Conservation (phyloP, 1,284 basidiomycete species). For the Trichosporon asahii region DNA sequence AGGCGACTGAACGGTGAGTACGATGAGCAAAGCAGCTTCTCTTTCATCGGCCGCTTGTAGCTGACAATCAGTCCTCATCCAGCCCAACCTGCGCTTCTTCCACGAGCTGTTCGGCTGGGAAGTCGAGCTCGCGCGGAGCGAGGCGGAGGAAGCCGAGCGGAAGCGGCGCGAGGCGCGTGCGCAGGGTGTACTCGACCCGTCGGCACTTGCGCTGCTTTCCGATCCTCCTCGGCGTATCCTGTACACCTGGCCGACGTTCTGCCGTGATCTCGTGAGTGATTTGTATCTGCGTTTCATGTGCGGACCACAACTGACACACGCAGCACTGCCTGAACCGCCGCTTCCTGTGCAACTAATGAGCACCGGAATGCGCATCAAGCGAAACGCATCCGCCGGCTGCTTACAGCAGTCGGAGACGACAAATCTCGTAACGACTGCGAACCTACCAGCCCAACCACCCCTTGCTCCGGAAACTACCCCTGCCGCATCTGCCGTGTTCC, state of each 20-base stretch:
- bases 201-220: conserved; percentile 28
- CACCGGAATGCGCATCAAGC: background rate
- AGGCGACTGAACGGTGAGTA: conserved; percentile 47
- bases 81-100: conserved; percentile 87
- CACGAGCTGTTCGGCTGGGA: conserved; percentile 95
- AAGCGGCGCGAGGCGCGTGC: conserved; percentile 25
- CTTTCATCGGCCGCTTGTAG: background rate
- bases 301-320: background rate
- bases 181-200: conserved; percentile 27
- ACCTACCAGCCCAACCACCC: background rate
- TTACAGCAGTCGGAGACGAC: background rate
- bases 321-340: conserved; percentile 43
- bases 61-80: conserved; percentile 66
- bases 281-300: background rate
- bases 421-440: background rate
- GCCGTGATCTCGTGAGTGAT: conserved; percentile 50
- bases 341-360: conserved; percentile 36
- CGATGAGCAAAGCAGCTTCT: no score
- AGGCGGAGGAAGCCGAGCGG: conserved; percentile 28
- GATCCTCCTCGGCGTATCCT: conserved; percentile 31
- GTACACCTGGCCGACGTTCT: conserved; percentile 50
- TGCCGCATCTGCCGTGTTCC: background rate
- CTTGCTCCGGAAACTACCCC: background rate
- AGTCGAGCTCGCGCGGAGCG: conserved; percentile 60
- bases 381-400: background rate